These are phyloP conservation scores for Acorus gramineus DNA, from an alignment of 106 monocot genomes.

Conservation along the genomic window DNA sequence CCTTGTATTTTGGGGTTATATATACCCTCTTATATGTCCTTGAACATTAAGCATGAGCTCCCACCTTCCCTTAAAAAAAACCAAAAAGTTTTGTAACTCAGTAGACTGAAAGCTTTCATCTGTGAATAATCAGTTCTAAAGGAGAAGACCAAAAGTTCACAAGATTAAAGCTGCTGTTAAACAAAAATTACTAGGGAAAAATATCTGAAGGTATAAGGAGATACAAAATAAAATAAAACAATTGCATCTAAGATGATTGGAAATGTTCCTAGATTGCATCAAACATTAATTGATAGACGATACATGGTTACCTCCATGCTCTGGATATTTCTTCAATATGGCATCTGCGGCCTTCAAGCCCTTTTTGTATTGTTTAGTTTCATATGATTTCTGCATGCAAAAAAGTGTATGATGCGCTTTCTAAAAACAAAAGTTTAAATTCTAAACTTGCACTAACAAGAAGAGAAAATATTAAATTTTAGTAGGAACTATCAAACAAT, in stretches of 20 bases:
- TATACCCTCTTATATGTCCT: too few relatives aligned
- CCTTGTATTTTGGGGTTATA: too few relatives aligned
- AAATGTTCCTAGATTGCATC: background rate
- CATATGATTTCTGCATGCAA: conserved; percentile 1
- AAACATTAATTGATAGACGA: background rate
- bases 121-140: too few relatives aligned
- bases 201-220: too few relatives aligned
- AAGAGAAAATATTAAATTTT: background rate
- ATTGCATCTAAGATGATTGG: background rate
- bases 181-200: too few relatives aligned
- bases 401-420: background rate
- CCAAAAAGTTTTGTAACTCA: too few relatives aligned
- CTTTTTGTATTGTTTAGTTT: background rate
- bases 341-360: conserved; percentile 1
- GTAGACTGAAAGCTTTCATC: too few relatives aligned
- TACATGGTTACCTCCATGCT: background rate
- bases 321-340: conserved; percentile 1
- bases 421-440: background rate
- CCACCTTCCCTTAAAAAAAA: too few relatives aligned
- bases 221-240: background rate
- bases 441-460: background rate
- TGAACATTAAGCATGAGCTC: too few relatives aligned
- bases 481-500: too few relatives aligned
- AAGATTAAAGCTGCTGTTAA: too few relatives aligned
- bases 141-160: too few relatives aligned